Evolutionary conservation across 495 filamentous ascomycete genomes (phyloP).

Genomic region (Neurospora tetrasperma): DNA sequence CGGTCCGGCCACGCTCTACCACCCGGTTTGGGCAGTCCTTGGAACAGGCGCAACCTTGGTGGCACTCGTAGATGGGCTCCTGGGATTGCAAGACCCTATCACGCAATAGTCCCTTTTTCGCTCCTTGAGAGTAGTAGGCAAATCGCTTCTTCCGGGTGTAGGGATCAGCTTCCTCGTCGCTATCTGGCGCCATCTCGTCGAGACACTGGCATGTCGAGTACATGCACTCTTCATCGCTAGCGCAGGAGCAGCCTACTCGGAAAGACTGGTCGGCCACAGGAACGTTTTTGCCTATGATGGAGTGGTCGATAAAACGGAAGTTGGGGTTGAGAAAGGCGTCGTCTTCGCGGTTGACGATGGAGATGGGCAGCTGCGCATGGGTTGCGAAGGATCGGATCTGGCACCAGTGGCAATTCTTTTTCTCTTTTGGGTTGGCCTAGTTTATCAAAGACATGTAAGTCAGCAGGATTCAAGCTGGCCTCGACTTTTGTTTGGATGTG

Average conservation of each 20-base stretch:
- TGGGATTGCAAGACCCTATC: slow-evolving; percentile 39
- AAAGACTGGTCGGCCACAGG: slow-evolving; percentile 37
- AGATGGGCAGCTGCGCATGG: slow-evolving; percentile 30
- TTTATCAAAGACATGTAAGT: background rate
- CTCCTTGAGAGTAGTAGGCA: slow-evolving; percentile 35
- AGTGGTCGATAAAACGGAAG: slow-evolving; percentile 45
- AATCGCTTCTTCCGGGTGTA: slow-evolving; percentile 20
- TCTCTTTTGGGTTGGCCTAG: slow-evolving; percentile 22
- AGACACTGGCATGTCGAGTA: slow-evolving; percentile 41
- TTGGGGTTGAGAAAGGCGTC: slow-evolving; percentile 30
- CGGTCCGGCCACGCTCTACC: slow-evolving; percentile 64
- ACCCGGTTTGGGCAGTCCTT: slow-evolving; percentile 65
- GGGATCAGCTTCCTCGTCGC: slow-evolving; percentile 17
- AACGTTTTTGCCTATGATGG: slow-evolving; percentile 35
- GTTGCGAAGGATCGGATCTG: slow-evolving; percentile 39
- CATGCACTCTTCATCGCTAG: slow-evolving; percentile 36
- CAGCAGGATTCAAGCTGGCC: background rate
- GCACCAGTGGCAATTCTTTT: slow-evolving; percentile 36
- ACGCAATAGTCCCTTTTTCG: slow-evolving; percentile 32
- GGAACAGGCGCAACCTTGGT: slow-evolving; percentile 56
- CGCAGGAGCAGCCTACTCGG: slow-evolving; percentile 44
- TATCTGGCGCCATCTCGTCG: slow-evolving; percentile 35
- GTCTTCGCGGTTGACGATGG: slow-evolving; percentile 38
- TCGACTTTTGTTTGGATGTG: background rate
- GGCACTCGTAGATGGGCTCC: slow-evolving; percentile 78